A percentile compares a stretch with the other conserved stretches of the same genome.
These are phyloP conservation scores for Waltiozyma sp. DNA, from an alignment of 1,139 yeast genomes.

Conservation along the genomic window DNA sequence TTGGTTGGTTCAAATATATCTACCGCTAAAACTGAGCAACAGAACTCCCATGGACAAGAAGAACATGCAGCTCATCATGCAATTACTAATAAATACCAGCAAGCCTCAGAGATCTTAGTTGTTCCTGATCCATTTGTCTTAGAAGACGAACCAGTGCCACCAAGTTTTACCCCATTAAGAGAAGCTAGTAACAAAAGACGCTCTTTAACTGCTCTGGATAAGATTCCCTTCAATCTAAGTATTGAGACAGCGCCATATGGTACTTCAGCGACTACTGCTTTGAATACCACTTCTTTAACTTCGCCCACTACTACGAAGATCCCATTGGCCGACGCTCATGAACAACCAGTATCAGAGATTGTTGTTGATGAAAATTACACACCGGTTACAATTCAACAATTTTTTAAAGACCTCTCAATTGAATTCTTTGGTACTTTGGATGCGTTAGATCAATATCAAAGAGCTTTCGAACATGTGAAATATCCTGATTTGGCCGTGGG, in stretches of 20 bases:
- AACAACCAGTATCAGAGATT: conserved; percentile 4
- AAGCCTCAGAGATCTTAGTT: neutral
- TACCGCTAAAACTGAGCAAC: neutral
- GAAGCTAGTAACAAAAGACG: conserved; percentile 3
- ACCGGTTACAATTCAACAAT: conserved; percentile 31
- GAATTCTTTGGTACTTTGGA: conserved; percentile 43
- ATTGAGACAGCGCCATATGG: conserved; percentile 1
- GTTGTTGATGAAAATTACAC: conserved; percentile 9
- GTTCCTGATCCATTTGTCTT: conserved; percentile 2
- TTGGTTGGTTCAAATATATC: neutral
- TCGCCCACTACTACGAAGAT: conserved; percentile 1
- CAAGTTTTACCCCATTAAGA: conserved; percentile 14
- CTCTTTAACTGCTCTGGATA: conserved; percentile 9
- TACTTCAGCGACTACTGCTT: too few species aligned
- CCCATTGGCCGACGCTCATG: conserved; percentile 16
- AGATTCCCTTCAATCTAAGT: conserved; percentile 9
- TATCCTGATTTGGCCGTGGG: neutral
- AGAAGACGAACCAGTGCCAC: conserved; percentile 11
- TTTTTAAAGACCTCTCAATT: conserved; percentile 37
- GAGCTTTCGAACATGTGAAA: neutral
- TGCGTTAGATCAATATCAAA: conserved; percentile 11
- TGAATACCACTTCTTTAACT: too few species aligned
- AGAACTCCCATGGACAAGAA: too few species aligned
- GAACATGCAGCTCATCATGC: too few species aligned
- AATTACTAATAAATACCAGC: neutral